Evolutionary conservation across 176 grass and related monocot species (phyloP), one percentile per base, ranked within the genome.

Genomic region (Oryza coarctata): DNA sequence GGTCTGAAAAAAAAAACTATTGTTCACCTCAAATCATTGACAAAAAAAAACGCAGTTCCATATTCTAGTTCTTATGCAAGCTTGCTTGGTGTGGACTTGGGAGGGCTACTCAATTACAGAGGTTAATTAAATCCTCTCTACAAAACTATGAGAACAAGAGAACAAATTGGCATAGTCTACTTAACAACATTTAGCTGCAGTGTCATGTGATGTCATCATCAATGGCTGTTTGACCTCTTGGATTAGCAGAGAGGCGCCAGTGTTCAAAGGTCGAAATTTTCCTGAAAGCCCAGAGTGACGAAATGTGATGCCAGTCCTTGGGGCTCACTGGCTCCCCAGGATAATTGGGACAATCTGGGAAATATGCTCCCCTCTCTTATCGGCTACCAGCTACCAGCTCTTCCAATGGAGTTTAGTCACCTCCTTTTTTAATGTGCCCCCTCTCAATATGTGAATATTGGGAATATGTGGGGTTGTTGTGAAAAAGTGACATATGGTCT

Each of bases 151-250:
- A 20, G 50, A 36, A 39, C 49, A 30, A 76, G 65, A 82, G 64
- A 23, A 4, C 13, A 35, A 49, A 18, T 47, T 70, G 63, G 36
- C 50, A 5, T 22, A 27, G 85, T 2, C 50, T 36, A n/a, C 79
- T 55, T 26, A 17, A 12, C 26, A 0, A 3, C 85, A 70, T 9
- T 50, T 64, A 2, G 38, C 65, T 30, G 69, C 73, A 45, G 32
- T 50, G 5, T 50, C 7, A 39, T 20, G 41, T 78, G 65, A 52
- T 9, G 65, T 32, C 52, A 82, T 23, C 55, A 61, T 45, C 43
- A 45, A 45, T 57, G 86, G 74, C 34, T 78, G 74, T 65, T 55
- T 75, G 70, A 80, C 87, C 87, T 70, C 82, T 88, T 89, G 76
- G 77, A 18, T 75, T 70, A 62, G 63, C 76, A 70, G 47, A 82